Base-by-base conservation (phyloP, 495 filamentous ascomycete genomes). In the Thermochaetoides thermophila region DNA sequence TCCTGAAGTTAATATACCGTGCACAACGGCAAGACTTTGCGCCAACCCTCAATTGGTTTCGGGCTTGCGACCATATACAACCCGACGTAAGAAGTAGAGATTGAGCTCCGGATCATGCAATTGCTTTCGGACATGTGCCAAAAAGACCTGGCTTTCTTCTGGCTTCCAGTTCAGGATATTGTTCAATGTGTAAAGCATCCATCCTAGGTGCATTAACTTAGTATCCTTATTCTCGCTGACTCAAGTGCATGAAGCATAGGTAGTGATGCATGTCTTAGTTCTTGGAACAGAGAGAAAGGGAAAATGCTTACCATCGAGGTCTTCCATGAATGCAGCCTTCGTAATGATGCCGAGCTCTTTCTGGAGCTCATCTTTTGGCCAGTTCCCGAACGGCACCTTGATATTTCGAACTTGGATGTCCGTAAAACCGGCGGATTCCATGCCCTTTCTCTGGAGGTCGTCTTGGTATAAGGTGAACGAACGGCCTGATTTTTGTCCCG, bases 371-470 rank as follows among this genome's bases (percentile, higher is more conserved):
- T 23, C 22, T 11, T 18, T 16, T 12, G 27, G 27, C 27, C 15
- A 29, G 27, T 8, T 8, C 5, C 19, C 23, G 20, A 38, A 26
- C 28, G 35, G 44, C 5, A 13, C 42, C 43, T 53, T 49, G 16
- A 49, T 37, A 18, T 45, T 39, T 17, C 30, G 36, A 1, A 42
- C 41, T 2, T 31, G 33, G 8, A 56, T 73, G 49, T 81, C 73
- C 0, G 64, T 60, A 34, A 65, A 68, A 34, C 81, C 61, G 1
- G 76, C 62, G 10, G 48, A 46, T 18, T 73, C 69, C 38, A 84
- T 79, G 2, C 54, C 50, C 22, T 66, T 68, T 17, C 62, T 61
- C 32, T 69, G 57, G 44, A 64, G 66, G 33, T 70, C 60, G 4
- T 56, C 47, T 2, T 39, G 31, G 3, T 48, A 23, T 2, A 43